Conservation (phyloP, 2,329 filamentous ascomycete genomes). For the Penicillium decumbens region DNA sequence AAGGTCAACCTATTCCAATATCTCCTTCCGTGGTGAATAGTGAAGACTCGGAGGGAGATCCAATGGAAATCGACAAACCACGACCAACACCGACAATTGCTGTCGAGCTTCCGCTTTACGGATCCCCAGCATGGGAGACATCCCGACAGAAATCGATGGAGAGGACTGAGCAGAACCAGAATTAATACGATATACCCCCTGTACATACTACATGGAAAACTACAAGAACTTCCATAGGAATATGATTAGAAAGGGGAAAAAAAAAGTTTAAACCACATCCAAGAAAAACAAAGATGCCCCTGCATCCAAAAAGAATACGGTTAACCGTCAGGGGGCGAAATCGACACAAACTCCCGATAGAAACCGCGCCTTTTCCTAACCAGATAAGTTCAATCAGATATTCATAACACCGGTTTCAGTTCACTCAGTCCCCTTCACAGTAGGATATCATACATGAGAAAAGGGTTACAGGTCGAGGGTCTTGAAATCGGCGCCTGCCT, state of each 20-base stretch:
- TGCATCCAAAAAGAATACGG: not conserved
- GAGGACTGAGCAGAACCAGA: not conserved
- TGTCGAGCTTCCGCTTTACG: slow-evolving; percentile 4
- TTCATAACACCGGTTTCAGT: slow-evolving; percentile 23
- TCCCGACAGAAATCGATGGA: slow-evolving; percentile 1
- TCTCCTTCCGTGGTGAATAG: slow-evolving; percentile 3
- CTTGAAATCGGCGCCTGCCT: slow-evolving; percentile 41
- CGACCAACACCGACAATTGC: not conserved
- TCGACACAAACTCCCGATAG: slow-evolving; percentile 24
- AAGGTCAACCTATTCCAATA: not conserved
- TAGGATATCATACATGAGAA: slow-evolving; percentile 25
- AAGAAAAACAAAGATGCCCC: slow-evolving; percentile 8
- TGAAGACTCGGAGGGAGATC: slow-evolving; percentile 5
- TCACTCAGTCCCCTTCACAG: slow-evolving; percentile 10
- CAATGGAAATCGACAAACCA: slow-evolving; percentile 1
- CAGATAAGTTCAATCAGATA: slow-evolving; percentile 18
- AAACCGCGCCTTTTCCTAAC: slow-evolving; percentile 31
- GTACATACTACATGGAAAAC: not conserved
- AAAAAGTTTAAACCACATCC: slow-evolving; percentile 20
- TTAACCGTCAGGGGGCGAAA: slow-evolving; percentile 7
- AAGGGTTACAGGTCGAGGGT: slow-evolving; percentile 38
- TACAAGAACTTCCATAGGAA: slow-evolving; percentile 12
- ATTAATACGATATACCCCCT: not conserved
- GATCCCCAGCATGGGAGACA: slow-evolving; percentile 1
- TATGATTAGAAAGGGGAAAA: slow-evolving; percentile 16